Evolutionary conservation across 179 eudicot species (phyloP), one percentile per base, ranked within the genome.

Genomic region (Nepenthes alata): DNA sequence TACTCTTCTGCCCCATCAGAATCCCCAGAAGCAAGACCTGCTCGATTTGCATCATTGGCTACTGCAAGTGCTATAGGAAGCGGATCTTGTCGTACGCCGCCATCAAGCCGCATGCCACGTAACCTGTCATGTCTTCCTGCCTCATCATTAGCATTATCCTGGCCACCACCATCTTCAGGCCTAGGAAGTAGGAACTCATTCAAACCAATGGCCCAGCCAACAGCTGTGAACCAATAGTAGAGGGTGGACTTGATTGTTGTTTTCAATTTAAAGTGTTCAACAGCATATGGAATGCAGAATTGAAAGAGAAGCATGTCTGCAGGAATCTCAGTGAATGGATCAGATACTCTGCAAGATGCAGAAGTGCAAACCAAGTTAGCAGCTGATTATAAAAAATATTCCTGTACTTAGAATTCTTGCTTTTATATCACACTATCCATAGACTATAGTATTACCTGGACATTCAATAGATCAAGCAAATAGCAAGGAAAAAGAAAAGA

Each of bases 301-400:
- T 91, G 98, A 67, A 89, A 89, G 60, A 91, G 79, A 56, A 91
- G 95, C 89, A 91, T 91, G 69, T 85, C 96, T 58, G 98, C 95
- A 59, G 98, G 98, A 62, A 91, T 86, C 75, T 91, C 98, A 11
- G 98, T 91, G 65, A 91, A 91, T 53, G 98, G 98, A 67, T 91
- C 98, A 35, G 98, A 83, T 15, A 91, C 86, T n/a, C 98, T 91
- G 96, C 79, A 85, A 68, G 47, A 65, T 11, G 64, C 57, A 58
- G 61, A 38, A 54, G 25, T 5, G 38, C 10, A 2, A 41, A 41
- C 1, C 8, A 41, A 41, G 45, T 41, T 41, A 41, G 45, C 45
- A 41, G 8, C 6, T 25, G 25, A 25, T 25, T 25, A 25, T 25
- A 25, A 25, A 25, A 25, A 25, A 25, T 25, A 25, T 25, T 25